A percentile compares a stretch with the other conserved stretches of the same genome.
Evolutionary conservation across 495 filamentous ascomycete genomes (phyloP).

Genomic region (Tuber brumale): DNA sequence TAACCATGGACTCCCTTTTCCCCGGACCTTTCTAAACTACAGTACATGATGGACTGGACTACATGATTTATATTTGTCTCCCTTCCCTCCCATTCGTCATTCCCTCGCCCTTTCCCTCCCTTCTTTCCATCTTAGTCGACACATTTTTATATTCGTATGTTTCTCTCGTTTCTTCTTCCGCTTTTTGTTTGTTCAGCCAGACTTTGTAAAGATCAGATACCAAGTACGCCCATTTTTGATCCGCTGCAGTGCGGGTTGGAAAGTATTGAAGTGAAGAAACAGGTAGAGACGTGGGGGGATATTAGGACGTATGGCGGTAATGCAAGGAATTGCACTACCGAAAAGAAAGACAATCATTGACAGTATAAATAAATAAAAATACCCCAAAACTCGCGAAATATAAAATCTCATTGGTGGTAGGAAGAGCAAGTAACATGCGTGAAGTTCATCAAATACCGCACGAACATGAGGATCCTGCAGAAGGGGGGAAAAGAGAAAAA

Average conservation of each 20-base stretch:
- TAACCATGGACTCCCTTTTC: background rate
- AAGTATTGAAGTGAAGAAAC: background rate
- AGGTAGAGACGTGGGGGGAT: background rate
- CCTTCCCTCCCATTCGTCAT: slow-evolving; percentile 25
- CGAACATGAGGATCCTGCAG: background rate
- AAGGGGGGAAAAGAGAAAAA: background rate
- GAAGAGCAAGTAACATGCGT: background rate
- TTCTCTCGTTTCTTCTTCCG: background rate
- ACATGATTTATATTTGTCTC: slow-evolving; percentile 37
- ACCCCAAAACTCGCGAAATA: background rate
- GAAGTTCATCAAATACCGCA: background rate
- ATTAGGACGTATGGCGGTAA: background rate
- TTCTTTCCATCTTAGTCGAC: slow-evolving; percentile 1
- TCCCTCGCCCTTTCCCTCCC: slow-evolving; percentile 21
- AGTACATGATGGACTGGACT: background rate
- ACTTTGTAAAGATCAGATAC: background rate
- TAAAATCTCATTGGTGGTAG: background rate
- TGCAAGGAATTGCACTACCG: background rate
- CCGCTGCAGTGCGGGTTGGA: background rate
- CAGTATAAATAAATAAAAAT: background rate
- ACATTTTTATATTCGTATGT: slow-evolving; percentile 10
- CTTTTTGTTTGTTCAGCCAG: background rate
- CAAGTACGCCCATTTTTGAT: background rate
- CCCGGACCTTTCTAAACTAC: background rate
- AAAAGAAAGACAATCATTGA: slow-evolving; percentile 1